Percentiles rank a stretch among this genome's conserved stretches.
Evolutionary conservation across 345 rosid species (phyloP).

Genomic region (Adansonia digitata): DNA sequence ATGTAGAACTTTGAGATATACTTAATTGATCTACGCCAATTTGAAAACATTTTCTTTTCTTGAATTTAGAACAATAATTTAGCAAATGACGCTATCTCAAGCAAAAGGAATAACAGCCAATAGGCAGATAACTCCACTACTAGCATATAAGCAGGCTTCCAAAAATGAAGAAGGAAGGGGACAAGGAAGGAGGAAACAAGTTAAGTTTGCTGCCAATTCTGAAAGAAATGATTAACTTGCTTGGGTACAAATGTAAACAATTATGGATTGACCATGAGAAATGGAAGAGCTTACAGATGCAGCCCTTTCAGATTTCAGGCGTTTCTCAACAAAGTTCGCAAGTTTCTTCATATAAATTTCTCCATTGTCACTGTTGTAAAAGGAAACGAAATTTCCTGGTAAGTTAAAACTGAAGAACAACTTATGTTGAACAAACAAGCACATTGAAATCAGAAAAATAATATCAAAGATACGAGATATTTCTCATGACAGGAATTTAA

Average conservation of each 20-base stretch:
- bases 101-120: neutral
- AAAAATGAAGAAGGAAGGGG: neutral
- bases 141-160: neutral
- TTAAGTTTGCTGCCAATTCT: neutral
- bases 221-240: neutral
- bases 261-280: neutral
- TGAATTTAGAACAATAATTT: neutral
- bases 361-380: constrained; percentile 67
- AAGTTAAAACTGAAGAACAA: neutral
- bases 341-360: constrained; percentile 88
- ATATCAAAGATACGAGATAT: neutral
- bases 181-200: neutral
- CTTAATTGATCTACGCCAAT: neutral
- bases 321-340: constrained; percentile 80
- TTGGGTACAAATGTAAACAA: neutral
- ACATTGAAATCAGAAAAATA: neutral
- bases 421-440: neutral
- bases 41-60: neutral
- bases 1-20: neutral
- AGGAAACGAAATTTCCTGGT: constrained; percentile 14
- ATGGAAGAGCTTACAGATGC: constrained; percentile 75
- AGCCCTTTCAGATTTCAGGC: constrained; percentile 90
- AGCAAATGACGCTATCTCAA: neutral
- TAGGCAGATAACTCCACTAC: neutral
- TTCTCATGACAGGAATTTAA: neutral